Evolutionary conservation across 495 filamentous ascomycete species (phyloP).

Genomic region (Bacidia gigantensis): DNA sequence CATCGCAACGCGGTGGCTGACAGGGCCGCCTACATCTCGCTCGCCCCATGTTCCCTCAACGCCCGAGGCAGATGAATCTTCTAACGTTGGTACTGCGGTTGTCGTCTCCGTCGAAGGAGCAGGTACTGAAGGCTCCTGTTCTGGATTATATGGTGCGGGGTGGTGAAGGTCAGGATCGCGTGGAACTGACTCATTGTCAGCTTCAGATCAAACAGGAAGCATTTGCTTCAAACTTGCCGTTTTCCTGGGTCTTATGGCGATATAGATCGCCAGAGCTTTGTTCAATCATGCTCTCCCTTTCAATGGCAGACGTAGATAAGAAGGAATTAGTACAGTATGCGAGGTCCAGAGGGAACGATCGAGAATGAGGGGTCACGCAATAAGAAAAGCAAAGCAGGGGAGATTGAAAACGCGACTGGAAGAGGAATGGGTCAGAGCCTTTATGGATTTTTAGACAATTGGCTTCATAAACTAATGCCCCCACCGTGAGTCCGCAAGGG

Average conservation of each 20-base stretch:
- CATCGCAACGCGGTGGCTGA: slow-evolving; percentile 50
- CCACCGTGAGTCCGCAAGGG: too few species aligned
- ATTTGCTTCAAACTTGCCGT: too few species aligned
- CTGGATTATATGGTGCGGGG: not conserved
- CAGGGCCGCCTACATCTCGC: slow-evolving; percentile 46
- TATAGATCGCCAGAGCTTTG: slow-evolving; percentile 16
- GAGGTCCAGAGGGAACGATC: not conserved
- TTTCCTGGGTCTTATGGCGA: slow-evolving; percentile 10
- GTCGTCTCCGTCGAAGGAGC: slow-evolving; percentile 17
- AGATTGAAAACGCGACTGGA: too few species aligned
- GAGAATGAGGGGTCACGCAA: too few species aligned
- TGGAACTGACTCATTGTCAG: slow-evolving; percentile 2
- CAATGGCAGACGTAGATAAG: not conserved
- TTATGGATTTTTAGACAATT: too few species aligned
- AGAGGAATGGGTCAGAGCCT: too few species aligned
- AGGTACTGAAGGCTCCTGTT: not conserved
- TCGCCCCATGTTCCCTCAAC: slow-evolving; percentile 64
- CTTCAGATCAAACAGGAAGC: too few species aligned
- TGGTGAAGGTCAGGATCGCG: slow-evolving; percentile 13
- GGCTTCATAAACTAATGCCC: too few species aligned
- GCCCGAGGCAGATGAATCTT: slow-evolving; percentile 5
- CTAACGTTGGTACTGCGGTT: slow-evolving; percentile 12
- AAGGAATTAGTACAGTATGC: not conserved
- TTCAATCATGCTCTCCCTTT: slow-evolving; percentile 12
- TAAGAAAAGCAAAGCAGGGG: too few species aligned